Percentiles rank a stretch among this genome's conserved stretches.
Conservation (phyloP, 768 basidiomycete genomes). For the Rhizopogon rudus region DNA sequence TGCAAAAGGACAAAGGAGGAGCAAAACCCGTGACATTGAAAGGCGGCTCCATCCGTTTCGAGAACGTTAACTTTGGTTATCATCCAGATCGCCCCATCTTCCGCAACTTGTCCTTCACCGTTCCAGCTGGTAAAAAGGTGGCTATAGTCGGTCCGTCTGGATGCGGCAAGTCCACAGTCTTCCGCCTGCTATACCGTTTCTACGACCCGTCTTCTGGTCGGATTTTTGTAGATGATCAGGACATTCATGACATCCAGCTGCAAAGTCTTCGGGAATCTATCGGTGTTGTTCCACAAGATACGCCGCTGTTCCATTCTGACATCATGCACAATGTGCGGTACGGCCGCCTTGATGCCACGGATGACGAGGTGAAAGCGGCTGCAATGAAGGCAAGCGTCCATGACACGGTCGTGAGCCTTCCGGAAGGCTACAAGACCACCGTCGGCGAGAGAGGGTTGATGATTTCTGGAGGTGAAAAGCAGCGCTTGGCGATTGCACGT, state of each 20-base stretch:
- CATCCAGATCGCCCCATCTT: conserved; percentile 93
- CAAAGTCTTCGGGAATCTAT: conserved; percentile 68
- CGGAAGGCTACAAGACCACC: conserved; percentile 83
- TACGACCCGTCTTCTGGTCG: conserved; percentile 78
- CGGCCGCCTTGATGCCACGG: conserved; percentile 79
- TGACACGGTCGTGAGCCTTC: conserved; percentile 70
- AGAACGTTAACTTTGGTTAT: conserved; percentile 89
- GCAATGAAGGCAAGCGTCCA: conserved; percentile 87
- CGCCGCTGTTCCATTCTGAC: conserved; percentile 94
- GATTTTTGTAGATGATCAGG: conserved; percentile 88
- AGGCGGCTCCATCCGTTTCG: conserved; percentile 89
- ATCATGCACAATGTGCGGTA: conserved; percentile 96
- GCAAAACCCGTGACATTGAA: conserved; percentile 64
- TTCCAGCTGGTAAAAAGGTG: conserved; percentile 95
- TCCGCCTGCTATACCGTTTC: conserved; percentile 91
- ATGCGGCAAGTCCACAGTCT: conserved; percentile 95
- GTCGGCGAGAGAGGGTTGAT: conserved; percentile 97
- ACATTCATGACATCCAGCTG: conserved; percentile 68
- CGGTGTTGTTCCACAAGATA: conserved; percentile 97
- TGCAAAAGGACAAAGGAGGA: conserved; percentile 55
- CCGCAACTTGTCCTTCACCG: conserved; percentile 77
- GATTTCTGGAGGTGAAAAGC: conserved; percentile 99
- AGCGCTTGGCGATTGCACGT: conserved; percentile 90
- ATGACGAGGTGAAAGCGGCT: conserved; percentile 84
- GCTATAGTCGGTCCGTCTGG: conserved; percentile 97